phyloP scores from a whole-genome alignment of 2,329 filamentous ascomycete species.

The Diaporthe amygdali region DNA sequence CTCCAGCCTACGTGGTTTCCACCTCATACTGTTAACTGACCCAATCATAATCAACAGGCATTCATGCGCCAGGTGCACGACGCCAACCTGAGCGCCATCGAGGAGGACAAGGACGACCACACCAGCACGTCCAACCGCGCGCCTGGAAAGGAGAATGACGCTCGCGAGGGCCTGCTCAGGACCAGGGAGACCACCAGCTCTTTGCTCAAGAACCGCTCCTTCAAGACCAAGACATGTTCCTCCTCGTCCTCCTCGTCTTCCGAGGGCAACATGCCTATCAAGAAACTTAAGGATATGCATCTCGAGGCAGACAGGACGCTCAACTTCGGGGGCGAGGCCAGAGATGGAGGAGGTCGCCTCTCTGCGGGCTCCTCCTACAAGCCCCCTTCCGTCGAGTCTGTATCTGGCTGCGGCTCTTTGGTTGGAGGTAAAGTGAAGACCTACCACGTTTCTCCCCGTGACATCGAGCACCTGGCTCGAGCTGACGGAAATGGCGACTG shows the following conservation, averaged over 20 bases:
- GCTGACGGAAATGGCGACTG: not conserved
- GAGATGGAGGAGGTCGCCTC: constrained; percentile 1
- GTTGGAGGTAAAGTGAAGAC: not conserved
- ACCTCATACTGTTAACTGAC: not conserved
- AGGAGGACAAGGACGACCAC: constrained; percentile 16
- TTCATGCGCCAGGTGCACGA: constrained; percentile 24
- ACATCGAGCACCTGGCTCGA: not conserved
- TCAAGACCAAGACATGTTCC: constrained; percentile 20
- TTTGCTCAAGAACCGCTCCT: constrained; percentile 15
- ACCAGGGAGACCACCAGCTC: constrained; percentile 18
- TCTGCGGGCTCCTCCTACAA: constrained; percentile 7
- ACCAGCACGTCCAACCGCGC: not conserved
- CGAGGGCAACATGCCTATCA: not conserved
- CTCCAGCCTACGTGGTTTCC: not conserved
- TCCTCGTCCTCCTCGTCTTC: constrained; percentile 15
- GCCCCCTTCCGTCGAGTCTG: constrained; percentile 13
- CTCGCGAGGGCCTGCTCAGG: not conserved
- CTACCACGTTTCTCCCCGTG: not conserved
- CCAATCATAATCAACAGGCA: not conserved
- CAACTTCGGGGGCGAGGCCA: not conserved
- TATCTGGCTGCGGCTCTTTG: not conserved
- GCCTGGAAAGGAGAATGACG: constrained; percentile 21
- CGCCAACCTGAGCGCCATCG: constrained; percentile 21
- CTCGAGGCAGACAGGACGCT: constrained; percentile 7
- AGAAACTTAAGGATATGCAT: constrained; percentile 7